phyloP scores from a whole-genome alignment of 345 rosid genomes.

The Euphorbia lathyris region DNA sequence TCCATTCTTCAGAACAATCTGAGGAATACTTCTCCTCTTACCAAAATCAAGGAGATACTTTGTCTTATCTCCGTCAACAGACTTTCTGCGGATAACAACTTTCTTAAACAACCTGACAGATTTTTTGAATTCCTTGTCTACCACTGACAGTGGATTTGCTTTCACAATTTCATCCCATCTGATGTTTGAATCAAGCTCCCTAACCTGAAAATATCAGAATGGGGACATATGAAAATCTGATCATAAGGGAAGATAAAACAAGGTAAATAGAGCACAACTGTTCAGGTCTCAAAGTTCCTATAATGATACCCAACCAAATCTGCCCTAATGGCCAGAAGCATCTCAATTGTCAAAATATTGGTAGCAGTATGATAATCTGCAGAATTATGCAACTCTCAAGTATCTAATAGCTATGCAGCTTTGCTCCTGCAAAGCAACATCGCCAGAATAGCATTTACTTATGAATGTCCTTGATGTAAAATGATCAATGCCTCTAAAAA shows the following conservation, averaged over 20 bases:
- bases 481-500: neutral
- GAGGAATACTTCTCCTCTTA: constrained; percentile 84
- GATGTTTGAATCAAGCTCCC: constrained; percentile 75
- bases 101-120: constrained; percentile 82
- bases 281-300: neutral
- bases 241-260: constrained; percentile 2
- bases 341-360: neutral
- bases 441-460: neutral
- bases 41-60: constrained; percentile 99
- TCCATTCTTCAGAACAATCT: constrained; percentile 65
- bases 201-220: constrained; percentile 52
- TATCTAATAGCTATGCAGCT: neutral
- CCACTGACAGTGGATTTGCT: constrained; percentile 44
- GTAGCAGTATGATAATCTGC: neutral
- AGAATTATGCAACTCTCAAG: neutral
- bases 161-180: constrained; percentile 91
- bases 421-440: neutral
- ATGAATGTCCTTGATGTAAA: neutral
- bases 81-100: constrained; percentile 73
- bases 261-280: neutral
- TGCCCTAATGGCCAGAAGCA: neutral
- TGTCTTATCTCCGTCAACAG: constrained; percentile 45
- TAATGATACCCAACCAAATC: neutral
- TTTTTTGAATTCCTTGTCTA: constrained; percentile 73
- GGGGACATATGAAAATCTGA: constrained; percentile 8